A percentile compares a stretch with the other conserved stretches of the same genome.
These are phyloP conservation scores for Hanseniaspora nectarophila DNA, from an alignment of 805 yeast species.

Conservation along the genomic window DNA sequence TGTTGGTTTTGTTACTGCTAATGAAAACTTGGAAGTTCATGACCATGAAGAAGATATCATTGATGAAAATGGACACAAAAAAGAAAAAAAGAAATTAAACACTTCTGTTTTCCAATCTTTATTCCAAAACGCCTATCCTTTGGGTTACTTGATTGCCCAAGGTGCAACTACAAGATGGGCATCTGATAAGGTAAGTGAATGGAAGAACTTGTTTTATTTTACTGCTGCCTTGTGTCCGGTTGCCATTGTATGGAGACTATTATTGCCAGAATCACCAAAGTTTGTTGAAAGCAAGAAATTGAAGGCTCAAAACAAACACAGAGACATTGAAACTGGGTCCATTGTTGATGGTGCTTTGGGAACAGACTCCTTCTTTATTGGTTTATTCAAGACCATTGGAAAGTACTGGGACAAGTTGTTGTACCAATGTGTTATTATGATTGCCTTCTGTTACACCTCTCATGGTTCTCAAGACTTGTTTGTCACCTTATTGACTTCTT, in stretches of 20 bases:
- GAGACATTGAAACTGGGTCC: conserved; percentile 21
- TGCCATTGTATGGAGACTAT: conserved; percentile 33
- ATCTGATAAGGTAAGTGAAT: conserved; percentile 34
- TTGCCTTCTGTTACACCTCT: conserved; percentile 59
- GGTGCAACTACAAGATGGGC: conserved; percentile 54
- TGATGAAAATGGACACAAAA: conserved; percentile 33
- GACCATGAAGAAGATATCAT: conserved; percentile 38
- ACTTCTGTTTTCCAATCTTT: conserved; percentile 41
- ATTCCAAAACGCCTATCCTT: conserved; percentile 71
- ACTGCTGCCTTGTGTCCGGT: conserved; percentile 46
- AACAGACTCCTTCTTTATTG: conserved; percentile 27
- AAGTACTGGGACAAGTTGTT: conserved; percentile 48
- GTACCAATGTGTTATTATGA: conserved; percentile 48
- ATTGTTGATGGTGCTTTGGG: not conserved
- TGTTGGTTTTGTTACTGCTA: conserved; percentile 51
- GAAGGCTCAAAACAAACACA: conserved; percentile 20
- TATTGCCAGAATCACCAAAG: conserved; percentile 43
- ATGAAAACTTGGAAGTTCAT: conserved; percentile 49
- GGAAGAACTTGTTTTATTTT: conserved; percentile 62
- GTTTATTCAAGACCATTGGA: conserved; percentile 29
- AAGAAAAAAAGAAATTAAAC: conserved; percentile 21
- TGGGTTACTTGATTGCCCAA: conserved; percentile 56
- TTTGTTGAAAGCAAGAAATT: conserved; percentile 33
- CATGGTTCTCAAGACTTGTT: conserved; percentile 68
- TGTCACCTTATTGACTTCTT: conserved; percentile 47